Percentiles rank a stretch among this genome's conserved stretches.
Evolutionary conservation across 2,329 filamentous ascomycete genomes (phyloP).

Genomic region (Trichoderma endophyticum): DNA sequence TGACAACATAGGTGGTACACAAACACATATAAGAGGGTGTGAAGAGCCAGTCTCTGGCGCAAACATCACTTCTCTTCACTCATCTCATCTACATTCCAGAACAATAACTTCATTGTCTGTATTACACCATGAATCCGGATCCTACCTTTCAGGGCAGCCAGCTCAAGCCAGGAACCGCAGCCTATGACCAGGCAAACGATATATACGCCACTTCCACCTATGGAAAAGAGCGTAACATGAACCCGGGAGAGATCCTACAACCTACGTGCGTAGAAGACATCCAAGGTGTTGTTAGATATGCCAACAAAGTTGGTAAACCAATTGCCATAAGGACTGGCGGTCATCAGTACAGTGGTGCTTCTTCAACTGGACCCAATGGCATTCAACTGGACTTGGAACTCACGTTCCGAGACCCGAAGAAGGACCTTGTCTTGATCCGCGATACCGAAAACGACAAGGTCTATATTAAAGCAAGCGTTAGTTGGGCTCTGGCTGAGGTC

Average conservation of each 20-base stretch:
- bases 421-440: not conserved
- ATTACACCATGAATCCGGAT: not conserved
- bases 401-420: not conserved
- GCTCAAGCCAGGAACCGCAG: not conserved
- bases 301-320: not conserved
- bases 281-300: constrained; percentile 1
- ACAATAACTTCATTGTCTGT: not conserved
- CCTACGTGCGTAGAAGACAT: not conserved
- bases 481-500: not conserved
- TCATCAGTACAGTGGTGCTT: constrained; percentile 1
- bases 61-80: not conserved
- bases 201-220: not conserved
- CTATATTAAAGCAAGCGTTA: not conserved
- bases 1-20: not conserved
- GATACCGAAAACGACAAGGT: not conserved
- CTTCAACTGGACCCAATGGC: not conserved
- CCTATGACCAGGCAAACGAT: not conserved
- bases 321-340: not conserved
- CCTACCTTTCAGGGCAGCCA: not conserved
- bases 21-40: not conserved
- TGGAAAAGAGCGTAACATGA: constrained; percentile 3
- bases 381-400: constrained; percentile 1
- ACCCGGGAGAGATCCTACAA: not conserved
- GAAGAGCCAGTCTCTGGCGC: not conserved
- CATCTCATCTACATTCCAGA: not conserved